phyloP scores from a whole-genome alignment of 2,329 filamentous ascomycete genomes.

The Fusarium avenaceum region DNA sequence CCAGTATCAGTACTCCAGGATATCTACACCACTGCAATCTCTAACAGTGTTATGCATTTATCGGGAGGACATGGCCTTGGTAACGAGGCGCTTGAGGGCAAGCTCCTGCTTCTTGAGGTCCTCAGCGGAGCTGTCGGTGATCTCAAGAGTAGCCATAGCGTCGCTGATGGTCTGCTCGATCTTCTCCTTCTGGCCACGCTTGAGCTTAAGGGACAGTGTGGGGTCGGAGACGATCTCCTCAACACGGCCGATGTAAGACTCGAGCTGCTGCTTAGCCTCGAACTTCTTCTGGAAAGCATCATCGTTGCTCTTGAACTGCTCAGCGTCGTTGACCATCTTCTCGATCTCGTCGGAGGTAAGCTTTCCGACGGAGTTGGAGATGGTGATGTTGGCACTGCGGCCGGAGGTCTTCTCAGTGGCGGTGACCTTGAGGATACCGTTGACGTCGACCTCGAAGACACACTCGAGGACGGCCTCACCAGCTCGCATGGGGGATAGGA shows the following conservation, averaged over 20 bases:
- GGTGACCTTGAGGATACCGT: constrained; percentile 99
- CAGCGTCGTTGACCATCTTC: constrained; percentile 96
- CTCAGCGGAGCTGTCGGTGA: constrained; percentile 90
- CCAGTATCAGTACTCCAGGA: constrained; percentile 34
- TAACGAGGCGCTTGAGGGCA: constrained; percentile 95
- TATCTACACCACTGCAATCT: constrained; percentile 39
- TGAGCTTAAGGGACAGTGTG: constrained; percentile 94
- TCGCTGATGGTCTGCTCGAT: constrained; percentile 97
- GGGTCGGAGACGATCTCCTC: constrained; percentile 99
- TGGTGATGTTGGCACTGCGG: constrained; percentile 99
- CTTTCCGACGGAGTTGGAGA: constrained; percentile 99
- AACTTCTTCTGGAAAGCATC: constrained; percentile 99
- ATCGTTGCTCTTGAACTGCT: constrained; percentile 98
- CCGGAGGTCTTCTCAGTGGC: constrained; percentile 99
- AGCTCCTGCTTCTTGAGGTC: constrained; percentile 99
- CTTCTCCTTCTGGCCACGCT: constrained; percentile 99
- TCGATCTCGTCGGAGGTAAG: constrained; percentile 95
- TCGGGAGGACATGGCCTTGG: constrained; percentile 96
- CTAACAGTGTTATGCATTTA: constrained; percentile 63
- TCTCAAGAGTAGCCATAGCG: constrained; percentile 96
- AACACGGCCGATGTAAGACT: constrained; percentile 98
- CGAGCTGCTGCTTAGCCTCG: constrained; percentile 98
- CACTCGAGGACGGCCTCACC: constrained; percentile 97
- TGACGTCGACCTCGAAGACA: constrained; percentile 99
- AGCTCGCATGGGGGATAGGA: constrained; percentile 87